Base-by-base conservation (phyloP, 176 grass and related monocot genomes). In the Aegilops sharonensis region DNA sequence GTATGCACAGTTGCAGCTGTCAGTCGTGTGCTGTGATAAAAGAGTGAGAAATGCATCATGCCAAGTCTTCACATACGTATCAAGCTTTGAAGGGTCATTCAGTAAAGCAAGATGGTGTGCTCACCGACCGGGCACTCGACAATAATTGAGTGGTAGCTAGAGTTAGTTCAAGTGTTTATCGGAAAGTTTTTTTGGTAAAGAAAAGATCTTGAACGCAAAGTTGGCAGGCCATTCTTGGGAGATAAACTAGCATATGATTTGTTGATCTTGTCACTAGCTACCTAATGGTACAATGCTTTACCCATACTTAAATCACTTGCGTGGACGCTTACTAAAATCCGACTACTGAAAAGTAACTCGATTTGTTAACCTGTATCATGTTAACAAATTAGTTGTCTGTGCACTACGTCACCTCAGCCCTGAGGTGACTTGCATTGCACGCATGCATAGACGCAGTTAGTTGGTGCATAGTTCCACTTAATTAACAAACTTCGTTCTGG, bases 151-250 rank as follows among this genome's bases (percentile, higher is more conserved):
- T 32, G 21, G 83, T 80, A 85, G 87, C 17, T 81, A 62, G 61
- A 81, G 78, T 81, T 89, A 70, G 83, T 77, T 89, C 35, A 77
- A 81, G 78, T 77, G 88, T 82, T 77, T 14, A 85, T 62, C 21
- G 37, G 69, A 77, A 85, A 74, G 88, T 81, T 82, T 57, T 21
- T 57, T 20, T 3, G 18, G 54, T 57, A 57, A 57, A 57, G 48
- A 20, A 8, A 57, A 57, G 54, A 57, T 57, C 17, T 21, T 57
- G 27, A 85, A 70, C 48, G 15, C 78, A 77, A 85, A 74, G 88
- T 86, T 82, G 78, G 62, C 88, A 7, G 77, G 35, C 73, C 83
- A 63, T 85, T 76, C 20, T 23, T 60, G 69, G 47, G 34, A 75
- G 60, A 89, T 80, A 74, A 75, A 52, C 18, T 50, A 43, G 60